Conservation (phyloP, 495 filamentous ascomycete species). For the Xylaria curta region DNA sequence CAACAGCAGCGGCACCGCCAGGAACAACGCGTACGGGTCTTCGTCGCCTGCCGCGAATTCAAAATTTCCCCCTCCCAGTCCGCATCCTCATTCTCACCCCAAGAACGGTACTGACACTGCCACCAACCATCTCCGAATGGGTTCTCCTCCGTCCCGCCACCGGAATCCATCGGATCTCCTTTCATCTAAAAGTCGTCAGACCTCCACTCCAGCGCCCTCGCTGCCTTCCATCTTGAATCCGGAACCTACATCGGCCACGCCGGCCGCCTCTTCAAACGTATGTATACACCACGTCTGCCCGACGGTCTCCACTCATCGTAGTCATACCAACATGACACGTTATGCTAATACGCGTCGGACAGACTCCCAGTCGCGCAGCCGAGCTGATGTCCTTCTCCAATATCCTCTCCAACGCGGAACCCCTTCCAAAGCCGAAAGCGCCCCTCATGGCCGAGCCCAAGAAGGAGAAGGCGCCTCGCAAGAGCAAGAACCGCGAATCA, state of each 20-base stretch:
- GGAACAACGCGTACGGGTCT: constrained; percentile 60
- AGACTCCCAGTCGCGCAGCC: constrained; percentile 71
- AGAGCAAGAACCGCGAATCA: constrained; percentile 53
- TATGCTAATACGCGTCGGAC: constrained; percentile 26
- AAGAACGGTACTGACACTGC: constrained; percentile 54
- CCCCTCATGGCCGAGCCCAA: constrained; percentile 43
- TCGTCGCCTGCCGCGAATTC: constrained; percentile 60
- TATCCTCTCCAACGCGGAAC: constrained; percentile 80
- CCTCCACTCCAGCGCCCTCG: constrained; percentile 51
- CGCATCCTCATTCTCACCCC: constrained; percentile 55
- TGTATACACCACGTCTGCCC: constrained; percentile 26
- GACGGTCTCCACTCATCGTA: neutral
- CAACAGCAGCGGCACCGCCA: neutral
- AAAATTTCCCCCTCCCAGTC: constrained; percentile 61
- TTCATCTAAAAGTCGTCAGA: constrained; percentile 50
- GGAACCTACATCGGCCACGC: constrained; percentile 46
- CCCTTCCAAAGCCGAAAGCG: constrained; percentile 56
- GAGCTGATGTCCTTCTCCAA: constrained; percentile 93
- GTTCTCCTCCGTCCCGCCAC: constrained; percentile 50
- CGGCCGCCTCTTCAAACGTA: constrained; percentile 46
- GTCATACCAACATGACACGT: neutral
- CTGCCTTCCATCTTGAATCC: constrained; percentile 52
- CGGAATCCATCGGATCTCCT: constrained; percentile 49
- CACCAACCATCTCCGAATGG: constrained; percentile 56
- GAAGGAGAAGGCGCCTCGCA: constrained; percentile 43